These are phyloP conservation scores for Dalechampia spathulata DNA, from an alignment of 441 rosid genomes.

Conservation along the genomic window DNA sequence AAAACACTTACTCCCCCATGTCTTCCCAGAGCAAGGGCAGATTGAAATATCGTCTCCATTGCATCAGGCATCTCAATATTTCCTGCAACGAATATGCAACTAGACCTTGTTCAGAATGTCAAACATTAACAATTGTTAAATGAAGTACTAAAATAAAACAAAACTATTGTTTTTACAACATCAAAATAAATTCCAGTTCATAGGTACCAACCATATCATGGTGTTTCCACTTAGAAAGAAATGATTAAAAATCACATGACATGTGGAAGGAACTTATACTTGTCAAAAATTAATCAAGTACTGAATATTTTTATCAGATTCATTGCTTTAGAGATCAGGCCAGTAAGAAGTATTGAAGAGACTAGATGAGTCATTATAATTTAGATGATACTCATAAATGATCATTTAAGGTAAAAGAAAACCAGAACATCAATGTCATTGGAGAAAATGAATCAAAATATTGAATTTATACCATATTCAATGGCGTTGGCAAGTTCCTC, in stretches of 20 bases:
- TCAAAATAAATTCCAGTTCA: background rate
- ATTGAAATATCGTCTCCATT: conserved; percentile 86
- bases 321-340: no score
- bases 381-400: background rate
- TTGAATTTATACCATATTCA: conserved; percentile 51
- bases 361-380: background rate
- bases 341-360: background rate
- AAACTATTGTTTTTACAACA: background rate
- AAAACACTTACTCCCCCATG: conserved; percentile 68
- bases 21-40: conserved; percentile 77
- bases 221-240: no score
- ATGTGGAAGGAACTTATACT: background rate
- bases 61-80: conserved; percentile 83
- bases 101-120: background rate
- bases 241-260: no score
- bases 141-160: no score
- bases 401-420: background rate
- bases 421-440: background rate
- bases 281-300: background rate
- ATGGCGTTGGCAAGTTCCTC: conserved; percentile 75
- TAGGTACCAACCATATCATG: background rate
- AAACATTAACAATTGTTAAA: no score
- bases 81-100: conserved; percentile 39
- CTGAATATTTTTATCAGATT: no score
- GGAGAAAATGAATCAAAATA: background rate